Percentiles rank a stretch among this genome's conserved stretches.
These are phyloP conservation scores for Gymnopilus dilepis DNA, from an alignment of 768 basidiomycete genomes.

Conservation along the genomic window DNA sequence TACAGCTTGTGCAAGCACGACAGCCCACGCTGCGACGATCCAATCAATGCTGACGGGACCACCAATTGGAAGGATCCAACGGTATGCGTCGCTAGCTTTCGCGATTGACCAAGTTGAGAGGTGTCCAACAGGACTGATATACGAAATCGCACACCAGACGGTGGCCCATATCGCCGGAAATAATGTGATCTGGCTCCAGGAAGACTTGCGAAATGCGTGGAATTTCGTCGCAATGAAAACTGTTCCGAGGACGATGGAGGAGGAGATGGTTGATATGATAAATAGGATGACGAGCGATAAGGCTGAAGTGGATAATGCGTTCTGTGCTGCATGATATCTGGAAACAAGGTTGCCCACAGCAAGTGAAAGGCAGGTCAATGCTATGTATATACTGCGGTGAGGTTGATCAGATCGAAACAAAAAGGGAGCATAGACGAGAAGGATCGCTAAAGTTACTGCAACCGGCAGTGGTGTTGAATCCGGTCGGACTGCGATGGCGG, in stretches of 20 bases:
- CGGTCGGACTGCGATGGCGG: constrained; percentile 29
- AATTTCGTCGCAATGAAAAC: constrained; percentile 46
- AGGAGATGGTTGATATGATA: constrained; percentile 46
- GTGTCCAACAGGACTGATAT: constrained; percentile 69
- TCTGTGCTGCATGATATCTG: constrained; percentile 46
- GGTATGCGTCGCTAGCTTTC: constrained; percentile 56
- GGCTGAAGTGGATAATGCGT: constrained; percentile 59
- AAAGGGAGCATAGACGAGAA: constrained; percentile 44
- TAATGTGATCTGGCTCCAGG: constrained; percentile 53
- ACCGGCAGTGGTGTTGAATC: constrained; percentile 29
- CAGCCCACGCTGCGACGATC: constrained; percentile 78
- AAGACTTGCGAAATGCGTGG: constrained; percentile 33
- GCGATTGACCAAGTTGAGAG: constrained; percentile 75
- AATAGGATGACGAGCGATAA: constrained; percentile 54
- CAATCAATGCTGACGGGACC: constrained; percentile 74
- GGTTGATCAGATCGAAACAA: constrained; percentile 33
- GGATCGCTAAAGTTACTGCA: constrained; percentile 36
- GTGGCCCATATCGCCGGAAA: constrained; percentile 78
- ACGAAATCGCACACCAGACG: constrained; percentile 59
- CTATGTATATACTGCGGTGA: constrained; percentile 21
- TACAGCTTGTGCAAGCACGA: constrained; percentile 58
- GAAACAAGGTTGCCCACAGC: constrained; percentile 47
- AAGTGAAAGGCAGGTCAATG: constrained; percentile 42
- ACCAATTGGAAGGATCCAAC: constrained; percentile 62
- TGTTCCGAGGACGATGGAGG: constrained; percentile 44